Evolutionary conservation across 2,329 filamentous ascomycete species (phyloP).

Genomic region (Geosmithia putterillii): DNA sequence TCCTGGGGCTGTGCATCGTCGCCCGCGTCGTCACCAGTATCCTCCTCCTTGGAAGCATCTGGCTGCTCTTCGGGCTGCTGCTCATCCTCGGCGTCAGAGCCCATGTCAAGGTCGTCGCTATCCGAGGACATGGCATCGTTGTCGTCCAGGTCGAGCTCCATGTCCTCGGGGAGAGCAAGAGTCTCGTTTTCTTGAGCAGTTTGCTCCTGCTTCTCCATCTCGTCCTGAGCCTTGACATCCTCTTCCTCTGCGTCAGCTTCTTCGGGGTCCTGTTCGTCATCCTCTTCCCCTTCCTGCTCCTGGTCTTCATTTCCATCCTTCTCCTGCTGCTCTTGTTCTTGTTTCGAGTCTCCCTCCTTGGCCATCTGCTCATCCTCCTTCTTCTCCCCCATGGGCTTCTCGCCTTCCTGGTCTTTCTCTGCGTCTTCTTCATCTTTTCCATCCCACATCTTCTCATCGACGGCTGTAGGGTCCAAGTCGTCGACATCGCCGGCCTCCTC

Average conservation of each 20-base stretch:
- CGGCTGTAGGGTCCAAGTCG: constrained; percentile 75
- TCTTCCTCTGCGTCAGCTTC: constrained; percentile 52
- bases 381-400: constrained; percentile 59
- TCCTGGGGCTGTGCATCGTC: constrained; percentile 15
- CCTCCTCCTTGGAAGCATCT: constrained; percentile 39
- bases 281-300: constrained; percentile 30
- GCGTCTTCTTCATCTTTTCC: constrained; percentile 68
- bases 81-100: constrained; percentile 41
- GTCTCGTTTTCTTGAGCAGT: constrained; percentile 73
- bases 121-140: constrained; percentile 42
- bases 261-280: constrained; percentile 32
- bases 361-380: constrained; percentile 50
- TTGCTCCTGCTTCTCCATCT: constrained; percentile 52
- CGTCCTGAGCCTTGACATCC: constrained; percentile 40
- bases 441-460: constrained; percentile 99
- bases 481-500: constrained; percentile 87
- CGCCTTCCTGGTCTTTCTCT: constrained; percentile 70
- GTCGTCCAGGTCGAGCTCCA: constrained; percentile 73
- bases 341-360: constrained; percentile 44
- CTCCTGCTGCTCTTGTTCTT: constrained; percentile 25
- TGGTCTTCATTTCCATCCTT: constrained; percentile 33
- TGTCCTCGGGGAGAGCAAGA: constrained; percentile 75
- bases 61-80: constrained; percentile 23
- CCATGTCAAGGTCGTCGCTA: constrained; percentile 44
- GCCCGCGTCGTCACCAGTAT: constrained; percentile 38